Conservation (phyloP, 805 yeast species). For the Zygosaccharomyces gambellarensis region DNA sequence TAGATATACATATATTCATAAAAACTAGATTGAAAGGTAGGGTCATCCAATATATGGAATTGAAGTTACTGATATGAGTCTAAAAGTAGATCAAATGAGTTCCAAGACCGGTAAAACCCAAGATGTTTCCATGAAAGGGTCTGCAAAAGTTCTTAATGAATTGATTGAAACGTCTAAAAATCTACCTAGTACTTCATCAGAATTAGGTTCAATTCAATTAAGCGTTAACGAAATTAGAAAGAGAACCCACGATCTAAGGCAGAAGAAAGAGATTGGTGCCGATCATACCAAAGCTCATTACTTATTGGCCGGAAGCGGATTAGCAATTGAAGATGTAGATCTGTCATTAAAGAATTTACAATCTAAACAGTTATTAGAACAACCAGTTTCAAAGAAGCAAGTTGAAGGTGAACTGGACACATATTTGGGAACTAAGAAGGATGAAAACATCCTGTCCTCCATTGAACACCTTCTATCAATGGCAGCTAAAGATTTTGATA, state of each 20-base stretch:
- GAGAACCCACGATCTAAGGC: slow-evolving; percentile 56
- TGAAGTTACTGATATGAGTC: slow-evolving; percentile 3
- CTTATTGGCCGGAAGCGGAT: slow-evolving; percentile 81
- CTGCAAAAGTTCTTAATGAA: slow-evolving; percentile 48
- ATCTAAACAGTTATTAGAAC: slow-evolving; percentile 38
- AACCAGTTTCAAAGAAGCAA: slow-evolving; percentile 17
- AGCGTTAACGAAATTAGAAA: slow-evolving; percentile 74
- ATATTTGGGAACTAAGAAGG: slow-evolving; percentile 64
- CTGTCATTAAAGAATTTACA: slow-evolving; percentile 44
- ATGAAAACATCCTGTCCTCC: slow-evolving; percentile 74
- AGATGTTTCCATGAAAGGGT: slow-evolving; percentile 6
- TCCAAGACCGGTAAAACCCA: slow-evolving; percentile 3
- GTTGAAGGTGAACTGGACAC: slow-evolving; percentile 48
- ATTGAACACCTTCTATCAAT: slow-evolving; percentile 72
- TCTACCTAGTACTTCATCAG: slow-evolving; percentile 60
- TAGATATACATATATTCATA: neutral
- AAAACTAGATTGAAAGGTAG: neutral
- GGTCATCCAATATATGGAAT: neutral
- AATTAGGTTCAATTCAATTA: slow-evolving; percentile 74
- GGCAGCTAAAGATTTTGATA: slow-evolving; percentile 81
- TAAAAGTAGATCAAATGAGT: slow-evolving; percentile 4
- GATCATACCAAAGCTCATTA: slow-evolving; percentile 75
- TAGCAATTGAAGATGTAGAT: slow-evolving; percentile 79
- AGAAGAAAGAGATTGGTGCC: slow-evolving; percentile 37
- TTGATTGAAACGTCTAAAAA: slow-evolving; percentile 71